Percentiles rank a stretch among this genome's conserved stretches.
phyloP scores from a whole-genome alignment of 371 early-diverging fungal species.

The Rhizopus stolonifer region DNA sequence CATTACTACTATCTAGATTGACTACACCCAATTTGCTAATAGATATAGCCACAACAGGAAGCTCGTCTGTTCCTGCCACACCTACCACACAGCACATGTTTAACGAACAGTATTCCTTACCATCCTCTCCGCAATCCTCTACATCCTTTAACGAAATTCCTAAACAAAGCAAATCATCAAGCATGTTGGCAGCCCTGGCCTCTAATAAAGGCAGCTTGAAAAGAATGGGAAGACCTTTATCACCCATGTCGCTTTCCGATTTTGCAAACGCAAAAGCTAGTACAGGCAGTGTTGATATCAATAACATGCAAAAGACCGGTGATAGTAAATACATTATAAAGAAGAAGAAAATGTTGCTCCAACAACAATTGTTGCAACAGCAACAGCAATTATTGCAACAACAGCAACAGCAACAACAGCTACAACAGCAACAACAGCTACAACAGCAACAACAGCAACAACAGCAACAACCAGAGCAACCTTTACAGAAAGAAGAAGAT shows the following conservation, averaged over 20 bases:
- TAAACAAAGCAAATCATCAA: conserved; percentile 14
- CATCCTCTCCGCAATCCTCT: conserved; percentile 2
- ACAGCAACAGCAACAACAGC: conserved; percentile 14
- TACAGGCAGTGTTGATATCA: conserved; percentile 20
- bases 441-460: conserved; percentile 5
- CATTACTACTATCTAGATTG: conserved; percentile 37
- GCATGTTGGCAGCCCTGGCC: conserved; percentile 41
- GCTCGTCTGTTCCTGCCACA: conserved; percentile 9
- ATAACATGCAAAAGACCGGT: conserved; percentile 16
- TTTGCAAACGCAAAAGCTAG: conserved; percentile 9
- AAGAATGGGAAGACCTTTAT: conserved; percentile 4
- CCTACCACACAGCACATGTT: conserved; percentile 12
- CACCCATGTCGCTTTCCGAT: conserved; percentile 9
- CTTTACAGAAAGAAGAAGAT: not conserved
- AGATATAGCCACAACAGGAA: conserved; percentile 28
- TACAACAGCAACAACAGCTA: conserved; percentile 5
- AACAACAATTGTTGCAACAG: conserved; percentile 6
- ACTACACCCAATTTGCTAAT: conserved; percentile 44
- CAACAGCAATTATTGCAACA: conserved; percentile 5
- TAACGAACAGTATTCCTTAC: conserved; percentile 4
- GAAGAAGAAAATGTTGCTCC: conserved; percentile 19
- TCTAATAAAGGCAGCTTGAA: conserved; percentile 14
- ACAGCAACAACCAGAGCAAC: not conserved
- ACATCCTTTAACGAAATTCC: conserved; percentile 4
- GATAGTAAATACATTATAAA: conserved; percentile 25